These are phyloP conservation scores for Lactifluus hygrophoroides DNA, from an alignment of 768 basidiomycete genomes.

Conservation along the genomic window DNA sequence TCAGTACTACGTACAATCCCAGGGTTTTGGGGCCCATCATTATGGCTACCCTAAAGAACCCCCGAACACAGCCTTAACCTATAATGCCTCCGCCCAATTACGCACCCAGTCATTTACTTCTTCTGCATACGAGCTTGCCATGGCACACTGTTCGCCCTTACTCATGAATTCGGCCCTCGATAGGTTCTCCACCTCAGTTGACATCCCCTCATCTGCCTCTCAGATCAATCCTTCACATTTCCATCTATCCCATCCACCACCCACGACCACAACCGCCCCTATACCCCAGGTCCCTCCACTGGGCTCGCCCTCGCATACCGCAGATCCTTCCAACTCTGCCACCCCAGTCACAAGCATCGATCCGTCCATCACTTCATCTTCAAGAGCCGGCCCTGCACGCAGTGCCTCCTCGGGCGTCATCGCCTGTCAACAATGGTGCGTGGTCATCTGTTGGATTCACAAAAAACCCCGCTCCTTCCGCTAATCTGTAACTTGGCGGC, in stretches of 20 bases:
- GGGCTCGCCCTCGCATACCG: background rate
- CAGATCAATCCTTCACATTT: constrained; percentile 17
- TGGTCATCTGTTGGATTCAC: constrained; percentile 30
- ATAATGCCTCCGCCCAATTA: constrained; percentile 16
- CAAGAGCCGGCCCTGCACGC: constrained; percentile 31
- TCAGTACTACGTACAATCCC: constrained; percentile 15
- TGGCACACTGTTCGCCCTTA: constrained; percentile 6
- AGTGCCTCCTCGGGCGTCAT: constrained; percentile 66
- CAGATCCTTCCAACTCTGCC: constrained; percentile 13
- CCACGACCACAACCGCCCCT: constrained; percentile 3
- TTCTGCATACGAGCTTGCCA: constrained; percentile 18
- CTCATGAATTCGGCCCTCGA: constrained; percentile 14
- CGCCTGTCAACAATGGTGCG: constrained; percentile 79
- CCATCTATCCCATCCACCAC: constrained; percentile 3
- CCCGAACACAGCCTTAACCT: constrained; percentile 13
- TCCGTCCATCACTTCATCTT: constrained; percentile 21
- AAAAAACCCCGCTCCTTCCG: constrained; percentile 17
- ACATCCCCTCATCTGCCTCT: background rate
- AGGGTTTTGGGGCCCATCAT: constrained; percentile 13
- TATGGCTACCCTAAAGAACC: constrained; percentile 18
- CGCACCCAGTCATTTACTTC: constrained; percentile 18
- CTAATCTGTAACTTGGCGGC: constrained; percentile 14
- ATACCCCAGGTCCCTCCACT: background rate
- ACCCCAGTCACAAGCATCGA: constrained; percentile 15
- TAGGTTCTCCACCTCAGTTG: constrained; percentile 6